Evolutionary conservation across 805 yeast genomes (phyloP).

Genomic region (Zygoascus biomembranicola): DNA sequence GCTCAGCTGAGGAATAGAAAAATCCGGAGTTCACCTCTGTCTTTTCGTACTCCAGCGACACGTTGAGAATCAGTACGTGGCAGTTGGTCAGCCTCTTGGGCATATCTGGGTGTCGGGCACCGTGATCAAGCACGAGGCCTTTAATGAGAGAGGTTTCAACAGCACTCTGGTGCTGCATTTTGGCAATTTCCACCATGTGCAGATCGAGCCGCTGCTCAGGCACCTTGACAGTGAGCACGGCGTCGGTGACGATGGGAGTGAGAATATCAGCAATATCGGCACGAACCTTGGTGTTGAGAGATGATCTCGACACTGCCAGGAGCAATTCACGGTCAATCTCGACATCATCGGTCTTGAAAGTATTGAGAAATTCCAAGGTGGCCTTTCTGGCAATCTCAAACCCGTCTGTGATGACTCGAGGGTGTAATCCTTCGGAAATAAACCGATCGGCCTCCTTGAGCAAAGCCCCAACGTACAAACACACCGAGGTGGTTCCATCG

Average conservation of each 20-base stretch:
- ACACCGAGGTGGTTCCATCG: slow-evolving; percentile 96
- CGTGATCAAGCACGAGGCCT: slow-evolving; percentile 94
- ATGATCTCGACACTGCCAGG: slow-evolving; percentile 84
- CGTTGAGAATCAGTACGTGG: slow-evolving; percentile 77
- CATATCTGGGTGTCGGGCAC: slow-evolving; percentile 99
- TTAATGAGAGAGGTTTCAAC: slow-evolving; percentile 73
- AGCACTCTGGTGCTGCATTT: slow-evolving; percentile 90
- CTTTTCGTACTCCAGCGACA: slow-evolving; percentile 92
- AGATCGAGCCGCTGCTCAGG: slow-evolving; percentile 56
- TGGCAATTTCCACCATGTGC: slow-evolving; percentile 97
- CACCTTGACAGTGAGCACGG: slow-evolving; percentile 70
- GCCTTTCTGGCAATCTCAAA: slow-evolving; percentile 83
- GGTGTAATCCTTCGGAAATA: slow-evolving; percentile 91
- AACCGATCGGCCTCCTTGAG: slow-evolving; percentile 91
- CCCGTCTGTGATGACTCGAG: slow-evolving; percentile 89
- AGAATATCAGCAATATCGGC: slow-evolving; percentile 68
- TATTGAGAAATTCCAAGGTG: slow-evolving; percentile 59
- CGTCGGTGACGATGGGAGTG: slow-evolving; percentile 94
- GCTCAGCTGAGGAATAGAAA: slow-evolving; percentile 90
- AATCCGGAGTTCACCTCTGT: slow-evolving; percentile 96
- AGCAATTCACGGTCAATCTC: slow-evolving; percentile 78
- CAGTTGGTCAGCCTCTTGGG: slow-evolving; percentile 84
- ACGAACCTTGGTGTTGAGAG: slow-evolving; percentile 79
- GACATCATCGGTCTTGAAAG: slow-evolving; percentile 41
- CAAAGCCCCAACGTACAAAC: slow-evolving; percentile 86